These are phyloP conservation scores for Agaricus blazei DNA, from an alignment of 768 basidiomycete genomes.

Conservation along the genomic window DNA sequence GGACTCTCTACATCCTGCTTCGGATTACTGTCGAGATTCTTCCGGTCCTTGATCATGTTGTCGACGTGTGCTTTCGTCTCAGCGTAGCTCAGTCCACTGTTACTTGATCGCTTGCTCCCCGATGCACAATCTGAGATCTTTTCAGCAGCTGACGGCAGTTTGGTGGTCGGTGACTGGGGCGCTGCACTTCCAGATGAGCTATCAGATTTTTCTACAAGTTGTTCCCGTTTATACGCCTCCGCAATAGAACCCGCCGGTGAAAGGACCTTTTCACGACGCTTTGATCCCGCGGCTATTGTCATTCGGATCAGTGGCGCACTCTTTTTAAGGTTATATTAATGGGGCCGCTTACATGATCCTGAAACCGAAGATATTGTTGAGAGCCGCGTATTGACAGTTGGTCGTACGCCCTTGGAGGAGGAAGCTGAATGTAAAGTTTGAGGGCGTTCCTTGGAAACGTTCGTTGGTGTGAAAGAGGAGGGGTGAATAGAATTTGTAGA, in stretches of 20 bases:
- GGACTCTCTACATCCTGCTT: too few relatives aligned
- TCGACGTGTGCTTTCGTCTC: not conserved
- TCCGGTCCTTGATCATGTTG: not conserved
- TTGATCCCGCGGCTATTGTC: not conserved
- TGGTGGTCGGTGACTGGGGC: not conserved
- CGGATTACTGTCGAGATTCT: not conserved
- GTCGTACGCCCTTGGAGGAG: not conserved
- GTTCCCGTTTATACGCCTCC: conserved; percentile 5
- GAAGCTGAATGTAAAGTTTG: not conserved
- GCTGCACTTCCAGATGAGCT: not conserved
- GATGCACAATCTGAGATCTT: not conserved
- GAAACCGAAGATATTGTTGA: conserved; percentile 3
- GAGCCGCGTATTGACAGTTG: not conserved
- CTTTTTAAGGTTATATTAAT: not conserved
- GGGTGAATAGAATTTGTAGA: not conserved
- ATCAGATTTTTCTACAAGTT: not conserved
- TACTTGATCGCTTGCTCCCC: not conserved
- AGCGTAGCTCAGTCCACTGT: not conserved
- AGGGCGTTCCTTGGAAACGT: not conserved
- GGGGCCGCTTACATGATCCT: not conserved
- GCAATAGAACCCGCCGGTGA: conserved; percentile 7
- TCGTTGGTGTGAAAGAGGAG: not conserved
- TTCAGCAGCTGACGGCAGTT: not conserved
- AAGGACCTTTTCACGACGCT: not conserved
- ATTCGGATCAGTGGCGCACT: not conserved